Conservation (phyloP, 192 early-diverging fungal species). For the Umbelopsis sp. region DNA sequence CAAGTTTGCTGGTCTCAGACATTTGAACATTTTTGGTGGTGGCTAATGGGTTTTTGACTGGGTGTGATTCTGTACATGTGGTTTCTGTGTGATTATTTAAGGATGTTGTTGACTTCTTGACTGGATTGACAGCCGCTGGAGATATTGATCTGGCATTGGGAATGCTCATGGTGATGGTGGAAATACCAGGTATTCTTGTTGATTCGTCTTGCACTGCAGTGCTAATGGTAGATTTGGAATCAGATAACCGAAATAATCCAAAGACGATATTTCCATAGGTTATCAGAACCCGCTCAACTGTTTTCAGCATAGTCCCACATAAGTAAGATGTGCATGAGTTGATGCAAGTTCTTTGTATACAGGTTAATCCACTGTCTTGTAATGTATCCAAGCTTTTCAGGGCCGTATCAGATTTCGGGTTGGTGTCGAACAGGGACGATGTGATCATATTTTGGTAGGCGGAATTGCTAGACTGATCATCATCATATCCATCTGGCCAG, state of each 20-base stretch:
- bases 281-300: slow-evolving; percentile 3
- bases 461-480: neutral
- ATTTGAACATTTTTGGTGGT: neutral
- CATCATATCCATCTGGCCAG: slow-evolving; percentile 23
- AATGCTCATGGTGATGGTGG: too few species aligned
- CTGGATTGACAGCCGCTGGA: neutral
- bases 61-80: slow-evolving; percentile 15
- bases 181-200: too few species aligned
- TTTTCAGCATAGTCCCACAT: neutral
- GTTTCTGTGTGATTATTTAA: slow-evolving; percentile 4
- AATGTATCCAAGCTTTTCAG: neutral
- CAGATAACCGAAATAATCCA: slow-evolving; percentile 10
- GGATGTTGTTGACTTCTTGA: neutral
- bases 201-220: too few species aligned
- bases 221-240: neutral
- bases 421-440: neutral
- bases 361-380: slow-evolving; percentile 3
- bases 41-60: neutral
- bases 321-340: neutral
- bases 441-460: neutral
- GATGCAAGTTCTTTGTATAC: slow-evolving; percentile 15
- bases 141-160: neutral
- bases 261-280: slow-evolving; percentile 8
- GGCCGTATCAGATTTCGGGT: neutral
- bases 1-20: neutral